Evolutionary conservation across 257 asterid genomes (phyloP).

Genomic region (Rauvolfia tetraphylla): DNA sequence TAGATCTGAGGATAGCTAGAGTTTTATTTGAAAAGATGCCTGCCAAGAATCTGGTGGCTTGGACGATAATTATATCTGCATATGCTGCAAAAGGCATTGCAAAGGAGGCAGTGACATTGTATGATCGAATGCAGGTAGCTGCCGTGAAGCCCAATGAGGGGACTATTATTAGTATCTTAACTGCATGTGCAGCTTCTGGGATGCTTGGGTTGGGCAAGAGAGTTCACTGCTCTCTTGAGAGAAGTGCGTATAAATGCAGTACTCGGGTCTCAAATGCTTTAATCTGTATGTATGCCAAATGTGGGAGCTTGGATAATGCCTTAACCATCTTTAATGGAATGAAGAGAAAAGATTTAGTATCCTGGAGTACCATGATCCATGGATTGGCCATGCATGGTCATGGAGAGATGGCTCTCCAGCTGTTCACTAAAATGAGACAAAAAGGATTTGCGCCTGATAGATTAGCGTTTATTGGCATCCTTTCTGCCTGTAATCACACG

Average conservation of each 20-base stretch:
- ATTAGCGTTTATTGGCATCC: slow-evolving; percentile 62
- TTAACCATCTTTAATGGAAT: slow-evolving; percentile 42
- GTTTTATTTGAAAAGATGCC: slow-evolving; percentile 73
- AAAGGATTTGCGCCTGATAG: slow-evolving; percentile 63
- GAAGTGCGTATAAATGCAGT: slow-evolving; percentile 30
- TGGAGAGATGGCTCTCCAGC: slow-evolving; percentile 54
- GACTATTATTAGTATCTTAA: slow-evolving; percentile 52
- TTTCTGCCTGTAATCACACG: slow-evolving; percentile 60
- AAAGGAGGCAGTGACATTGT: slow-evolving; percentile 58
- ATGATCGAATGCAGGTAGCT: slow-evolving; percentile 40
- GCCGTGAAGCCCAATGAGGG: slow-evolving; percentile 50
- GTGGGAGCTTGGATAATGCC: slow-evolving; percentile 64
- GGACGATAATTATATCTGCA: slow-evolving; percentile 71
- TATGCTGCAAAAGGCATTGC: slow-evolving; percentile 65
- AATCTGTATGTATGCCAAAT: slow-evolving; percentile 82
- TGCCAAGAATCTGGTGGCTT: slow-evolving; percentile 63
- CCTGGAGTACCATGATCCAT: slow-evolving; percentile 86
- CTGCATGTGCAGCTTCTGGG: slow-evolving; percentile 72
- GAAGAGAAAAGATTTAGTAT: slow-evolving; percentile 49
- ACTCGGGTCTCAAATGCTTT: slow-evolving; percentile 53
- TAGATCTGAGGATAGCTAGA: slow-evolving; percentile 72
- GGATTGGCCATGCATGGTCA: slow-evolving; percentile 70
- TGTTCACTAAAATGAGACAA: slow-evolving; percentile 50
- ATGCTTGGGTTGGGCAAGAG: slow-evolving; percentile 61
- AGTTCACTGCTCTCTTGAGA: slow-evolving; percentile 46